These are phyloP conservation scores for Tympanopsis confertula DNA, from an alignment of 2,329 filamentous ascomycete species.

Conservation along the genomic window DNA sequence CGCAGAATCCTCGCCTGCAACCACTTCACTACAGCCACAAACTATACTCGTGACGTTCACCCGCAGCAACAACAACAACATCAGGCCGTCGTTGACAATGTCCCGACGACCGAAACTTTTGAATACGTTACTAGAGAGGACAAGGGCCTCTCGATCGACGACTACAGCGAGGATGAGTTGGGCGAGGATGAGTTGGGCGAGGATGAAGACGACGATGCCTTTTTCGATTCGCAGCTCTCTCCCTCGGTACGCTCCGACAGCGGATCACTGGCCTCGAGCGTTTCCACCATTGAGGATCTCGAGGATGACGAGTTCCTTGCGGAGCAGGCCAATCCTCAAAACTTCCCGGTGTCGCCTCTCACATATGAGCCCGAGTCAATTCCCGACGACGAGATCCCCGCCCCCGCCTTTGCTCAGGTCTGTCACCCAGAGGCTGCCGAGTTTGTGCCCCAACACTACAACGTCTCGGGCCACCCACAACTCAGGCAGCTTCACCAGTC, in stretches of 20 bases:
- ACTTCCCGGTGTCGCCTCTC: constrained; percentile 15
- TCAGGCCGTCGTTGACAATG: constrained; percentile 9
- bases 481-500: not conserved
- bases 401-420: not conserved
- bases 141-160: constrained; percentile 1
- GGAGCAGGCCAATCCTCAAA: constrained; percentile 27
- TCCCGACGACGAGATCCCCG: not conserved
- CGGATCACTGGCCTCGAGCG: constrained; percentile 42
- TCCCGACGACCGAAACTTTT: constrained; percentile 26
- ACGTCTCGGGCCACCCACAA: not conserved
- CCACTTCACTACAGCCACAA: constrained; percentile 48
- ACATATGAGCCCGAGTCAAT: not conserved
- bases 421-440: not conserved
- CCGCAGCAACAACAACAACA: constrained; percentile 8
- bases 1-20: constrained; percentile 66
- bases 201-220: constrained; percentile 26
- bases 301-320: constrained; percentile 32
- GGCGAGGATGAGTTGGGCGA: constrained; percentile 8
- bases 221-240: constrained; percentile 31
- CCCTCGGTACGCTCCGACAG: constrained; percentile 41
- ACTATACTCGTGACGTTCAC: constrained; percentile 10
- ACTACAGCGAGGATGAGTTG: constrained; percentile 30
- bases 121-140: constrained; percentile 33
- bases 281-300: constrained; percentile 37
- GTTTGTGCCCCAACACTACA: not conserved